These are phyloP conservation scores for Melampsora medusae DNA, from an alignment of 1,284 basidiomycete genomes.

Conservation along the genomic window DNA sequence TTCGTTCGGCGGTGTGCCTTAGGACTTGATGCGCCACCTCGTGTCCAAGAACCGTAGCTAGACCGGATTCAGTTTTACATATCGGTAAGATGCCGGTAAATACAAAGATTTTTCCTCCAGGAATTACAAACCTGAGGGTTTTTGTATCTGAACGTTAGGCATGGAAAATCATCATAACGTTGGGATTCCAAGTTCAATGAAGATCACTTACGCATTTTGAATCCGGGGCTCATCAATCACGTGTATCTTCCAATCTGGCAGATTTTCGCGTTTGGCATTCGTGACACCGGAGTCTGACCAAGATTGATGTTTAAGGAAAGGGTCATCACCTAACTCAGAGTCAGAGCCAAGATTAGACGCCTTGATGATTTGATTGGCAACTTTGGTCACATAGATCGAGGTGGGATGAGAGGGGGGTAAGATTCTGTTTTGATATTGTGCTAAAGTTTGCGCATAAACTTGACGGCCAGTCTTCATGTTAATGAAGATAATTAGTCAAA, in stretches of 20 bases:
- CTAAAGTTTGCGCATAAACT: slow-evolving; percentile 50
- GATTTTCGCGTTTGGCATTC: slow-evolving; percentile 18
- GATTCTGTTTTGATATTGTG: slow-evolving; percentile 48
- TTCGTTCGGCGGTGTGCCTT: slow-evolving; percentile 52
- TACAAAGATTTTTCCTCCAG: slow-evolving; percentile 51
- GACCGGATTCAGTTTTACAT: slow-evolving; percentile 50
- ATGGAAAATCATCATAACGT: background rate
- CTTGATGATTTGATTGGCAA: slow-evolving; percentile 50
- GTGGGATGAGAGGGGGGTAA: slow-evolving; percentile 48
- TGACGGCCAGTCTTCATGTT: slow-evolving; percentile 48
- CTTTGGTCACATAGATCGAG: slow-evolving; percentile 46
- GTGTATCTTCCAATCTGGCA: slow-evolving; percentile 42
- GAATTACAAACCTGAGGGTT: slow-evolving; percentile 50
- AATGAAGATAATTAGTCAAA: background rate
- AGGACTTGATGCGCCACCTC: slow-evolving; percentile 52
- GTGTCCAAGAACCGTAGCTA: slow-evolving; percentile 53
- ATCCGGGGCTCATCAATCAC: slow-evolving; percentile 41
- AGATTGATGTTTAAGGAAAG: slow-evolving; percentile 7
- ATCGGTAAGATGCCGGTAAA: slow-evolving; percentile 43
- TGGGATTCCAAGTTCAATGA: background rate
- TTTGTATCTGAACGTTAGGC: background rate
- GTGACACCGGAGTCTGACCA: background rate
- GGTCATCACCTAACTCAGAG: background rate
- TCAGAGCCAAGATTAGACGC: slow-evolving; percentile 47
- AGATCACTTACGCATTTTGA: slow-evolving; percentile 36